Evolutionary conservation across 2,329 filamentous ascomycete species (phyloP).

Genomic region (Zymoseptoria brevis): DNA sequence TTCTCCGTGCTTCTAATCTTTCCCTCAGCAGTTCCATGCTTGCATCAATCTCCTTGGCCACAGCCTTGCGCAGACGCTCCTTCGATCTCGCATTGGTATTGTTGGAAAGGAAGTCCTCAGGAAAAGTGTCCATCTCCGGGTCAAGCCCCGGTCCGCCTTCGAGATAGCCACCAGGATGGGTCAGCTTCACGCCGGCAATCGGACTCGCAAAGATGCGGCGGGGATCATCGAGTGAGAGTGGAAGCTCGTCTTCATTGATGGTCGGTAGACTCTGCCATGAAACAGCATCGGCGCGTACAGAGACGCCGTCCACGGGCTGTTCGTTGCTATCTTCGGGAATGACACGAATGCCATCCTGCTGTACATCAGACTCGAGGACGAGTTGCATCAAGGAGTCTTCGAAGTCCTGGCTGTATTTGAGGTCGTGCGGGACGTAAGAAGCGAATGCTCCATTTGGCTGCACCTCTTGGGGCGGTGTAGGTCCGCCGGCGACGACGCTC

Average conservation of each 20-base stretch:
- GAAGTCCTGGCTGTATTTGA: slow-evolving; percentile 38
- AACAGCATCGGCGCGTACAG: slow-evolving; percentile 23
- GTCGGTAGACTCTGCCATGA: slow-evolving; percentile 20
- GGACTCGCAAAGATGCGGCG: slow-evolving; percentile 36
- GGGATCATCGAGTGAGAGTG: slow-evolving; percentile 36
- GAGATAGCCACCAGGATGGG: slow-evolving; percentile 40
- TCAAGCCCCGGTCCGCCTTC: slow-evolving; percentile 41
- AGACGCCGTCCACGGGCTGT: slow-evolving; percentile 19
- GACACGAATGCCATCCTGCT: slow-evolving; percentile 20
- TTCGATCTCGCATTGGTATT: slow-evolving; percentile 28
- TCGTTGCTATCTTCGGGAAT: slow-evolving; percentile 22
- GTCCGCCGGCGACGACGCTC: slow-evolving; percentile 2
- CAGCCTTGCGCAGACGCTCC: slow-evolving; percentile 30
- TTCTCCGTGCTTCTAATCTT: slow-evolving; percentile 29
- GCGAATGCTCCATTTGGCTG: slow-evolving; percentile 21
- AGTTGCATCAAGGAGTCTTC: slow-evolving; percentile 38
- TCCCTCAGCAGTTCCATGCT: slow-evolving; percentile 25
- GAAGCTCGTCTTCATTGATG: slow-evolving; percentile 30
- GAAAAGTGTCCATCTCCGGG: slow-evolving; percentile 32
- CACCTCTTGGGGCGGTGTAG: slow-evolving; percentile 20
- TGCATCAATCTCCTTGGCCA: slow-evolving; percentile 25
- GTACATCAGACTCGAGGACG: slow-evolving; percentile 29
- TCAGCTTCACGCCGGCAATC: slow-evolving; percentile 39
- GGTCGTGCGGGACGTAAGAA: slow-evolving; percentile 37
- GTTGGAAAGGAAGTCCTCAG: slow-evolving; percentile 33